A percentile compares a stretch with the other conserved stretches of the same genome.
Evolutionary conservation across 1,284 basidiomycete species (phyloP).

Genomic region (Ustilago loliicola): DNA sequence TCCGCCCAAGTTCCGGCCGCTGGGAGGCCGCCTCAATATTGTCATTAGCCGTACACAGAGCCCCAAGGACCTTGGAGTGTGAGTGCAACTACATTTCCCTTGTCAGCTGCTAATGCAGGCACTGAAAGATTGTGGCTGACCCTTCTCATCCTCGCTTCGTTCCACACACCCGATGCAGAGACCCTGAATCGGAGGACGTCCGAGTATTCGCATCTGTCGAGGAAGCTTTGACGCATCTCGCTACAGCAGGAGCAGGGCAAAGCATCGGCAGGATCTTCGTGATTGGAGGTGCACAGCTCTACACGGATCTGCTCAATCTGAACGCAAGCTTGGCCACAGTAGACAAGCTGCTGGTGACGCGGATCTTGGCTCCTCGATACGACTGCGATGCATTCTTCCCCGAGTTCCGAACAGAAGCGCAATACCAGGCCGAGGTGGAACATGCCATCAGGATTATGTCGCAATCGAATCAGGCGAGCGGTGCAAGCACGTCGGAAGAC

Average conservation of each 20-base stretch:
- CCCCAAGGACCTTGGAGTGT: constrained; percentile 78
- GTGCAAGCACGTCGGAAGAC: not conserved
- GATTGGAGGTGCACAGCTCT: constrained; percentile 90
- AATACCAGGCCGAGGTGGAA: constrained; percentile 35
- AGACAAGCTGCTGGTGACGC: constrained; percentile 79
- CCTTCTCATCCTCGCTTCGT: not conserved
- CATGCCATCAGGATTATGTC: constrained; percentile 8
- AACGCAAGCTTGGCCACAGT: constrained; percentile 18
- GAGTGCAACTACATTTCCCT: constrained; percentile 6
- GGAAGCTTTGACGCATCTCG: constrained; percentile 25
- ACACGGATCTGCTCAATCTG: constrained; percentile 74
- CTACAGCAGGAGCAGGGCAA: not conserved
- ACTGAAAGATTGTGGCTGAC: constrained; percentile 29
- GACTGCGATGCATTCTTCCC: constrained; percentile 90
- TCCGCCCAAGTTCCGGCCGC: constrained; percentile 86
- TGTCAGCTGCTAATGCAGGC: not conserved
- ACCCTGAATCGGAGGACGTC: constrained; percentile 51
- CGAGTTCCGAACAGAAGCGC: constrained; percentile 75
- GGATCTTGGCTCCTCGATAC: constrained; percentile 81
- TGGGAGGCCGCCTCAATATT: constrained; percentile 83
- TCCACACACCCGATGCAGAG: constrained; percentile 3
- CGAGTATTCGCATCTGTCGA: constrained; percentile 31
- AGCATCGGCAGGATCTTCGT: constrained; percentile 76
- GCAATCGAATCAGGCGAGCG: not conserved
- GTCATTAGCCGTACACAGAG: constrained; percentile 80